Percentiles rank a stretch among this genome's conserved stretches.
These are phyloP conservation scores for Metschnikowia amazonensis DNA, from an alignment of 805 yeast species.

Conservation along the genomic window DNA sequence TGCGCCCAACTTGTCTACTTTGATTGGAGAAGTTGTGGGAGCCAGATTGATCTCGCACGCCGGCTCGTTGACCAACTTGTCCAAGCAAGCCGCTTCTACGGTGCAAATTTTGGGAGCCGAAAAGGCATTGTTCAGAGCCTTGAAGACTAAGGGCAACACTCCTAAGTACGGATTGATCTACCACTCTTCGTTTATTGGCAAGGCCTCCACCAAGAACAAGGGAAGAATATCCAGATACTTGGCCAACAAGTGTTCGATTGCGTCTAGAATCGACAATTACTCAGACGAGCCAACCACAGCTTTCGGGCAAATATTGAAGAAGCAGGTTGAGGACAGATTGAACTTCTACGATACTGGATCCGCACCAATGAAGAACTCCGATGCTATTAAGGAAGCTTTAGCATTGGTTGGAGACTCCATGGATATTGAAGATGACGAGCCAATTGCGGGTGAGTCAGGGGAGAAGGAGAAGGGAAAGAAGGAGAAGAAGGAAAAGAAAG, in stretches of 20 bases:
- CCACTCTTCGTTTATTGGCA: conserved; percentile 96
- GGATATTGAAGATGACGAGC: conserved; percentile 17
- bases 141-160: conserved; percentile 97
- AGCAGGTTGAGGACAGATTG: conserved; percentile 97
- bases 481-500: conserved; percentile 30
- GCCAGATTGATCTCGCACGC: conserved; percentile 97
- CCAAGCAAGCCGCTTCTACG: conserved; percentile 98
- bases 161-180: conserved; percentile 97
- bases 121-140: conserved; percentile 97
- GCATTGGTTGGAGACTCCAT: conserved; percentile 50
- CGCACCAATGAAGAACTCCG: conserved; percentile 93
- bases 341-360: conserved; percentile 95
- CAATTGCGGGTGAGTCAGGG: conserved; percentile 13
- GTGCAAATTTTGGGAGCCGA: conserved; percentile 98
- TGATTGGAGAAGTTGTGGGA: conserved; percentile 97
- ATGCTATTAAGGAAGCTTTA: conserved; percentile 90
- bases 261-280: conserved; percentile 96
- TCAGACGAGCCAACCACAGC: conserved; percentile 89
- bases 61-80: conserved; percentile 88
- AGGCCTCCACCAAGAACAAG: conserved; percentile 96
- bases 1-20: conserved; percentile 76
- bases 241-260: conserved; percentile 98
- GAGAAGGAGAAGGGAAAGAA: conserved; percentile 21
- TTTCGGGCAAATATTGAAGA: conserved; percentile 86
- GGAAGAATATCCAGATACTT: conserved; percentile 98